Conservation (phyloP, 768 basidiomycete species). For the Lyophyllum atratum region DNA sequence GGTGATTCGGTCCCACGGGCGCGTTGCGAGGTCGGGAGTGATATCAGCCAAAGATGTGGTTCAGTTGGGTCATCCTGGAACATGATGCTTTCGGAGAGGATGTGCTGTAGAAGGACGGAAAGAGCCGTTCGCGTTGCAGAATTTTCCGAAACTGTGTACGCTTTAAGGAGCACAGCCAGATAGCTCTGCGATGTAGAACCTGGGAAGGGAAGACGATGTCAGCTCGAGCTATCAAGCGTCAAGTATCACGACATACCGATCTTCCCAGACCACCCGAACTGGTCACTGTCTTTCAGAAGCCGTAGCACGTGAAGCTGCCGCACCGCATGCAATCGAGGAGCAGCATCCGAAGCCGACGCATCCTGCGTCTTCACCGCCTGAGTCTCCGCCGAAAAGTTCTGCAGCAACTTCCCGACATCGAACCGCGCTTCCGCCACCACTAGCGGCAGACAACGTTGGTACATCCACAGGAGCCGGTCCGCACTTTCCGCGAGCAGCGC, state of each 20-base stretch:
- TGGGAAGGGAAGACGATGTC: not conserved
- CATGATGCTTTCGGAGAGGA: slow-evolving; percentile 73
- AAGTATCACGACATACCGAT: slow-evolving; percentile 46
- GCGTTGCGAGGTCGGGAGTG: slow-evolving; percentile 53
- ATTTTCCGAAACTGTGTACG: slow-evolving; percentile 52
- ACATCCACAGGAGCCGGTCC: slow-evolving; percentile 81
- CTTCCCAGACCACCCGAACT: slow-evolving; percentile 80
- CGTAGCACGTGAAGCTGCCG: slow-evolving; percentile 78
- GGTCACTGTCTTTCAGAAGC: slow-evolving; percentile 72
- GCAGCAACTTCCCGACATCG: slow-evolving; percentile 81
- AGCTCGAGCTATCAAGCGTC: not conserved
- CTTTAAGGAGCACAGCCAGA: slow-evolving; percentile 70
- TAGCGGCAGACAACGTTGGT: slow-evolving; percentile 74
- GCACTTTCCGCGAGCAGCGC: slow-evolving; percentile 79
- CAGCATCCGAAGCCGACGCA: slow-evolving; percentile 29
- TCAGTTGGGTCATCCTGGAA: slow-evolving; percentile 81
- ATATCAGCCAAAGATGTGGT: slow-evolving; percentile 70
- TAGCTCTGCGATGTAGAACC: slow-evolving; percentile 60
- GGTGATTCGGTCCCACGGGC: slow-evolving; percentile 41
- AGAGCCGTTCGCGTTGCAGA: slow-evolving; percentile 52
- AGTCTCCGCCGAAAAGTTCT: slow-evolving; percentile 34
- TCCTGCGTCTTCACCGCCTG: slow-evolving; percentile 19
- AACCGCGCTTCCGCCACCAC: slow-evolving; percentile 80
- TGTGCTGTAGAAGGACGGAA: slow-evolving; percentile 53
- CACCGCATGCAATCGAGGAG: slow-evolving; percentile 41